A percentile compares a stretch with the other conserved stretches of the same genome.
These are phyloP conservation scores for Microthlaspi erraticum DNA, from an alignment of 345 rosid genomes.

Conservation along the genomic window DNA sequence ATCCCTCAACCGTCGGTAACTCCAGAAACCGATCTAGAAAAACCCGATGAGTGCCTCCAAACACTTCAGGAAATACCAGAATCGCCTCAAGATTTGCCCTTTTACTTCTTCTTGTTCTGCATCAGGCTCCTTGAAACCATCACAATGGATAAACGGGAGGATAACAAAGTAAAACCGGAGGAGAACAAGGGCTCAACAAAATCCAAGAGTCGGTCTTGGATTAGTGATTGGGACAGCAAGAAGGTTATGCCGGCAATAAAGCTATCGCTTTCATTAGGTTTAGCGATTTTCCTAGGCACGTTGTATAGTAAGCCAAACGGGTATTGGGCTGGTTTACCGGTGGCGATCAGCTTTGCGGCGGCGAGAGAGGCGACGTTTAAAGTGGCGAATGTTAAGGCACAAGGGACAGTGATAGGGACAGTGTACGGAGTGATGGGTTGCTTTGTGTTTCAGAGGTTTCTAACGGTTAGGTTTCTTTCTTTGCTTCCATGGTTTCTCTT, in stretches of 20 bases:
- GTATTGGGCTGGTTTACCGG: slow-evolving; percentile 81
- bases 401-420: slow-evolving; percentile 90
- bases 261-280: slow-evolving; percentile 70
- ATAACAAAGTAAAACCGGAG: slow-evolving; percentile 41
- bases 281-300: slow-evolving; percentile 69
- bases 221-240: slow-evolving; percentile 42
- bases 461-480: slow-evolving; percentile 71
- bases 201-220: slow-evolving; percentile 23
- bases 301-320: slow-evolving; percentile 73
- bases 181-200: slow-evolving; percentile 29
- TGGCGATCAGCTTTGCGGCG: slow-evolving; percentile 68
- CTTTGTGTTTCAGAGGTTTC: slow-evolving; percentile 69
- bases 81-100: slow-evolving; percentile 58
- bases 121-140: slow-evolving; percentile 57
- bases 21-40: slow-evolving; percentile 56
- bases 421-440: slow-evolving; percentile 87
- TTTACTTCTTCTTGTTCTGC: slow-evolving; percentile 83
- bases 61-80: slow-evolving; percentile 56
- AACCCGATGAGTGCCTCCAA: slow-evolving; percentile 49
- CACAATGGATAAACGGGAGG: slow-evolving; percentile 45
- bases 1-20: slow-evolving; percentile 50
- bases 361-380: slow-evolving; percentile 81
- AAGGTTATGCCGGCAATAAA: slow-evolving; percentile 66
- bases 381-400: slow-evolving; percentile 80
- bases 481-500: slow-evolving; percentile 90